Evolutionary conservation across 495 filamentous ascomycete genomes (phyloP), one percentile per base, ranked within the genome.

Genomic region (Neurospora sp.): DNA sequence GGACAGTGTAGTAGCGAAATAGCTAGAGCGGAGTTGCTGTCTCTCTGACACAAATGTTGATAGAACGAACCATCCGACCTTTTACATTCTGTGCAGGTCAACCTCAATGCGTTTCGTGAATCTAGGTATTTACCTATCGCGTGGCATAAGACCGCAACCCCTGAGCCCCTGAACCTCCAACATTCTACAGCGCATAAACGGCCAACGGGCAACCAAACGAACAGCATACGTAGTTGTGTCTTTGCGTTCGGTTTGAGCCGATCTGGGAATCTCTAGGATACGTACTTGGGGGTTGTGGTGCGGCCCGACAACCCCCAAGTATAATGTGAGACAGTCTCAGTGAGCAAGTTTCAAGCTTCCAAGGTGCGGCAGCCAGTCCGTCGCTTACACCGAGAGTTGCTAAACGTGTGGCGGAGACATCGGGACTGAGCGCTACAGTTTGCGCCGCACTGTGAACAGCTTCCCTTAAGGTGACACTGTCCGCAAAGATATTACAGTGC

Each of bases 321-420:
- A n/a, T n/a, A n/a, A 48, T 35, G 41, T 71, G 70, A 72, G 46
- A 70, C 69, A 39, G 69, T 23, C 40, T 39, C 27, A 38, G 39
- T 75, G 74, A 75, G 74, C 74, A 75, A 66, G 74, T 75, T 75
- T 75, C 74, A 72, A 11, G 73, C 27, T 66, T 59, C 20, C 48
- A 59, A 14, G 44, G 48, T 59, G 10, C 48, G 48, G 11, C 48
- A 59, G 20, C 48, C 27, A 66, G 54, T 35, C 54, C 6, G 54
- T 37, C 14, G 54, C 54, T 66, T 12, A 35, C 54, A 66, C 54
- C 27, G 54, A 66, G 54, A 31, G 54, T 31, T 62, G 12, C 12
- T 66, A 66, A 66, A 66, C 54, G 54, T 27, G 27, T 62, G 54
- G 54, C 27, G 54, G 54, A 66, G 54, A 66, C 54, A 35, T 16